Percentiles rank a stretch among this genome's conserved stretches.
These are phyloP conservation scores for Delitschia confertaspora DNA, from an alignment of 495 filamentous ascomycete species.

Conservation along the genomic window DNA sequence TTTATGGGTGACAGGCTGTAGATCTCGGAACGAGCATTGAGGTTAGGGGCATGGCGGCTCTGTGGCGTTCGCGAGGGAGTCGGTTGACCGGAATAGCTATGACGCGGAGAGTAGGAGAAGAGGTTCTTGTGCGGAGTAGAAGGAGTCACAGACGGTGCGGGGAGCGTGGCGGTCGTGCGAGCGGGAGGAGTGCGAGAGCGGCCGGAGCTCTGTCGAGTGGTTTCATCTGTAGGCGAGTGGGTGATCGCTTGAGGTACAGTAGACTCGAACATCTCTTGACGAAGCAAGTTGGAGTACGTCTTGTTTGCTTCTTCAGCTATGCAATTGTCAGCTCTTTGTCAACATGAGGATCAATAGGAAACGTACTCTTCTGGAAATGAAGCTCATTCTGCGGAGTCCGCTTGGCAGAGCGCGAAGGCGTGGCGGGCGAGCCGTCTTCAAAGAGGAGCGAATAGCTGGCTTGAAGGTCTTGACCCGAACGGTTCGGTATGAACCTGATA, in stretches of 20 bases:
- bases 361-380: constrained; percentile 85
- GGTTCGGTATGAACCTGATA: constrained; percentile 84
- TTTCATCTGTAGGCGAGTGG: constrained; percentile 51
- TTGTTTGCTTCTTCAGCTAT: constrained; percentile 88
- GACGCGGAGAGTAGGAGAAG: constrained; percentile 80
- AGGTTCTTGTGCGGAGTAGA: constrained; percentile 96
- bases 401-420: constrained; percentile 74
- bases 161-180: constrained; percentile 44
- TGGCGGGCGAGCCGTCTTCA: constrained; percentile 84
- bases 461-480: constrained; percentile 84
- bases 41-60: constrained; percentile 71
- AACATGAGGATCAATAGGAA: background rate
- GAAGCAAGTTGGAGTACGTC: constrained; percentile 79
- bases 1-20: constrained; percentile 91
- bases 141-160: constrained; percentile 62
- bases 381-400: constrained; percentile 83
- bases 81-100: constrained; percentile 60
- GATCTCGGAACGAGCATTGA: constrained; percentile 80
- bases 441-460: constrained; percentile 84
- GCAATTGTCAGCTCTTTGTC: constrained; percentile 38
- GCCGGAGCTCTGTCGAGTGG: constrained; percentile 56
- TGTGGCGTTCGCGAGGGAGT: constrained; percentile 86
- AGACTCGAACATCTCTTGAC: constrained; percentile 82
- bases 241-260: constrained; percentile 76
- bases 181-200: constrained; percentile 75